Percentiles rank a stretch among this genome's conserved stretches.
Evolutionary conservation across 2,329 filamentous ascomycete genomes (phyloP).

Genomic region (Dactylella cylindrospora): DNA sequence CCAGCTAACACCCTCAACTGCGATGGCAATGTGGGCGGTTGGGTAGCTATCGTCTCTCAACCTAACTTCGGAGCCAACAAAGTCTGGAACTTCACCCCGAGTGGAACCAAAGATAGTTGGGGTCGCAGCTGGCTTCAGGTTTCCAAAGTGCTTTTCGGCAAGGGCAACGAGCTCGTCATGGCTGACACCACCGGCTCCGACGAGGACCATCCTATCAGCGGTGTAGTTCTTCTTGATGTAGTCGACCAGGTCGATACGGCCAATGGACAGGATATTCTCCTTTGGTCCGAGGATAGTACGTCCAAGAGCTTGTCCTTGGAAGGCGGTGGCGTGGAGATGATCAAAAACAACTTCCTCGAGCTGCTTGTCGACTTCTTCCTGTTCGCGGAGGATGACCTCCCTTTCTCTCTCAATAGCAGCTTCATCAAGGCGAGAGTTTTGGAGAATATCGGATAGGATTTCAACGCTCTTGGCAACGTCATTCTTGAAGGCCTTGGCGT

Average conservation of each 20-base stretch:
- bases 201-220: slow-evolving; percentile 98
- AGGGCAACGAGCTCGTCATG: slow-evolving; percentile 93
- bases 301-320: slow-evolving; percentile 91
- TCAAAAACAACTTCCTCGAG: slow-evolving; percentile 99
- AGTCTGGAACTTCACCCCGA: slow-evolving; percentile 80
- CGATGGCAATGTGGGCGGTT: slow-evolving; percentile 96
- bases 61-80: slow-evolving; percentile 92
- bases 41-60: slow-evolving; percentile 94
- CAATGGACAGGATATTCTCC: slow-evolving; percentile 97
- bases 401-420: slow-evolving; percentile 94
- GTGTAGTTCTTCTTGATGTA: slow-evolving; percentile 99
- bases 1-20: slow-evolving; percentile 99
- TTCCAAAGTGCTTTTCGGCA: slow-evolving; percentile 91
- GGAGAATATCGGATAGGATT: slow-evolving; percentile 97
- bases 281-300: slow-evolving; percentile 96
- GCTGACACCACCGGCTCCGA: slow-evolving; percentile 89
- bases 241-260: slow-evolving; percentile 81
- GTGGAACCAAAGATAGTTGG: slow-evolving; percentile 72
- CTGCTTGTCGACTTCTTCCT: slow-evolving; percentile 99
- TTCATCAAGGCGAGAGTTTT: slow-evolving; percentile 97
- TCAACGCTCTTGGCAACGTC: slow-evolving; percentile 96
- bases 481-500: slow-evolving; percentile 98
- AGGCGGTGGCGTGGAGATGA: slow-evolving; percentile 96
- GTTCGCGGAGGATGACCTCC: slow-evolving; percentile 97
- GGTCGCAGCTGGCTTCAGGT: slow-evolving; percentile 69